phyloP scores from a whole-genome alignment of 129 eudicot genomes.

The Lonicera japonica region DNA sequence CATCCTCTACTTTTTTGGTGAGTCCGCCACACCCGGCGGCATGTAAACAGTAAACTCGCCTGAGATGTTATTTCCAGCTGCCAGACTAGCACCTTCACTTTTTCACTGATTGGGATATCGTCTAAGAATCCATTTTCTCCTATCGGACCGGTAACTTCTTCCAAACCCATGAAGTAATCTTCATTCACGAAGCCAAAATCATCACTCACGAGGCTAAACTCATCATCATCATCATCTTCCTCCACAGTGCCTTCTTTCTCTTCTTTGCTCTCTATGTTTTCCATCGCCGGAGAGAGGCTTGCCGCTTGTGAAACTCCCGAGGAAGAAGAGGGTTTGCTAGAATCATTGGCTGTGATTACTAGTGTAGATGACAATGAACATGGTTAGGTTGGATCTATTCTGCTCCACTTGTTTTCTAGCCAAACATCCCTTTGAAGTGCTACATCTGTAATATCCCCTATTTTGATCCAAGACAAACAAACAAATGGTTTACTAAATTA shows the following conservation, averaged over 20 bases:
- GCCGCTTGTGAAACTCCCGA: constrained; percentile 42
- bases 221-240: too few relatives aligned
- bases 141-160: constrained; percentile 43
- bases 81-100: too few relatives aligned
- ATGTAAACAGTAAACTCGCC: too few relatives aligned
- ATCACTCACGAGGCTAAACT: too few relatives aligned
- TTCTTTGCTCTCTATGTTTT: too few relatives aligned
- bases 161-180: constrained; percentile 78
- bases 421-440: constrained; percentile 85
- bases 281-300: too few relatives aligned
- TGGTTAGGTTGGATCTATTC: constrained; percentile 82
- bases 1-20: constrained; percentile 9
- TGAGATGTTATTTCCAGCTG: too few relatives aligned
- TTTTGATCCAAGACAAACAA: too few relatives aligned
- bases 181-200: constrained; percentile 40
- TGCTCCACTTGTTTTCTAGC: constrained; percentile 99
- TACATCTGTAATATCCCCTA: constrained; percentile 95
- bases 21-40: too few relatives aligned
- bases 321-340: constrained; percentile 35
- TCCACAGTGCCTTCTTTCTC: too few relatives aligned
- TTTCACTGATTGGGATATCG: constrained; percentile 25
- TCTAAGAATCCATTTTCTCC: constrained; percentile 26
- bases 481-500: too few relatives aligned
- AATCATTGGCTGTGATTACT: constrained; percentile 57
- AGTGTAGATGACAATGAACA: constrained; percentile 78